Conservation (phyloP, 306 rosid species). For the Fragaria nilgerrensis region DNA sequence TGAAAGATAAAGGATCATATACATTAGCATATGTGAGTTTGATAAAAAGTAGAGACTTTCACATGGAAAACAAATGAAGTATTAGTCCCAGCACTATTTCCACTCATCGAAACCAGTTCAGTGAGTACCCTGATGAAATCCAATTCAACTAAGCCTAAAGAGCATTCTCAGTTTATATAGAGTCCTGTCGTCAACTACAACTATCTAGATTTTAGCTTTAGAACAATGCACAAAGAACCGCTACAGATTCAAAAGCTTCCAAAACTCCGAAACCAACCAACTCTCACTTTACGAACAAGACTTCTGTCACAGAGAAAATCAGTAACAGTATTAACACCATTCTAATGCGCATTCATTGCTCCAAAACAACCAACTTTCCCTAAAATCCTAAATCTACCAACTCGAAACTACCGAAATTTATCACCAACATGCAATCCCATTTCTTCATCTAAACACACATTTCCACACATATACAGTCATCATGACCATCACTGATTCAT, state of each 20-base stretch:
- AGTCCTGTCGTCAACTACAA: too few relatives aligned
- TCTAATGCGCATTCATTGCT: background rate
- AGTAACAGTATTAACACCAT: background rate
- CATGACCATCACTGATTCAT: background rate
- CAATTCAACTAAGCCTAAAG: background rate
- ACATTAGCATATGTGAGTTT: too few relatives aligned
- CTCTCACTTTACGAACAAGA: background rate
- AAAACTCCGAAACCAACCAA: background rate
- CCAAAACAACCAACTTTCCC: background rate
- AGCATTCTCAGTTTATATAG: background rate
- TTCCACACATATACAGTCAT: background rate
- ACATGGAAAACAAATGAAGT: too few relatives aligned
- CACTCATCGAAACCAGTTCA: too few relatives aligned
- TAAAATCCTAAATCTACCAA: background rate
- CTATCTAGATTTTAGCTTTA: background rate
- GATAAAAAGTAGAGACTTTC: too few relatives aligned
- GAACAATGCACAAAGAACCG: background rate
- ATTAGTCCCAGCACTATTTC: too few relatives aligned
- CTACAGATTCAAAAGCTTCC: background rate
- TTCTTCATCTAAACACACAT: constrained; percentile 4
- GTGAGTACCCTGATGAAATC: background rate
- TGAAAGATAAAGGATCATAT: too few relatives aligned
- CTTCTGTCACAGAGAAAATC: background rate
- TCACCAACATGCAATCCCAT: constrained; percentile 13
- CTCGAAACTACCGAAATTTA: background rate